Percentiles rank a stretch among this genome's conserved stretches.
phyloP scores from a whole-genome alignment of 2,329 filamentous ascomycete genomes.

The Lasiodiplodia gonubiensis region DNA sequence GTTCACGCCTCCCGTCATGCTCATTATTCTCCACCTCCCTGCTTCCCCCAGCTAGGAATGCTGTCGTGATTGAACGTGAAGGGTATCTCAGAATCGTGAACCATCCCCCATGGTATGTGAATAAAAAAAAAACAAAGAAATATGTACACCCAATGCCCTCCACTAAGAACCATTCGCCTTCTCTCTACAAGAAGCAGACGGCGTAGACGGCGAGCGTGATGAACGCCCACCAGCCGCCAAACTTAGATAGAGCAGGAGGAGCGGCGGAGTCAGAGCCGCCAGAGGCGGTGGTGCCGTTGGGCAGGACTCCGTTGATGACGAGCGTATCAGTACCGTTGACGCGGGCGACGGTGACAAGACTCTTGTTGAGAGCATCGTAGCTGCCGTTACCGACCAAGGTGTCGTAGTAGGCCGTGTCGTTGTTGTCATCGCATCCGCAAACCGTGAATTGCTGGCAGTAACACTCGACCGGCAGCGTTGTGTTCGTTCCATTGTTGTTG shows the following conservation, averaged over 20 bases:
- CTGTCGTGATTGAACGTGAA: not conserved
- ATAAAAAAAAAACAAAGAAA: not conserved
- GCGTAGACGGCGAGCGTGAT: constrained; percentile 11
- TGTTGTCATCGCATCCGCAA: constrained; percentile 74
- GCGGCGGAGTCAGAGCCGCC: constrained; percentile 40
- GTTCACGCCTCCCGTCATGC: not conserved
- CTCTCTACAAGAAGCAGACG: constrained; percentile 13
- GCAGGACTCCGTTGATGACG: constrained; percentile 76
- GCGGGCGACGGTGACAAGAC: constrained; percentile 65
- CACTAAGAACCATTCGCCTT: not conserved
- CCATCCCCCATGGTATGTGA: not conserved
- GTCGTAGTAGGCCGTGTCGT: constrained; percentile 61
- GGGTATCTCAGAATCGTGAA: constrained; percentile 11
- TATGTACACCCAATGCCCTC: not conserved
- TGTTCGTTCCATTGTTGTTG: constrained; percentile 56
- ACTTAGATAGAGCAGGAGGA: not conserved
- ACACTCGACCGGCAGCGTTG: constrained; percentile 66
- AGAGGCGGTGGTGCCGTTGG: constrained; percentile 59
- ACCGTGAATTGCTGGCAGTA: constrained; percentile 62
- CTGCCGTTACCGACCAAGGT: constrained; percentile 63
- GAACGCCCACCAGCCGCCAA: constrained; percentile 20
- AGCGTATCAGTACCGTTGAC: constrained; percentile 69
- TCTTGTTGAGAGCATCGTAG: constrained; percentile 64
- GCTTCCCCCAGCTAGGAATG: not conserved
- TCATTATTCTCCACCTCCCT: not conserved